phyloP scores from a whole-genome alignment of 768 basidiomycete genomes.

The Mycena polygramma region DNA sequence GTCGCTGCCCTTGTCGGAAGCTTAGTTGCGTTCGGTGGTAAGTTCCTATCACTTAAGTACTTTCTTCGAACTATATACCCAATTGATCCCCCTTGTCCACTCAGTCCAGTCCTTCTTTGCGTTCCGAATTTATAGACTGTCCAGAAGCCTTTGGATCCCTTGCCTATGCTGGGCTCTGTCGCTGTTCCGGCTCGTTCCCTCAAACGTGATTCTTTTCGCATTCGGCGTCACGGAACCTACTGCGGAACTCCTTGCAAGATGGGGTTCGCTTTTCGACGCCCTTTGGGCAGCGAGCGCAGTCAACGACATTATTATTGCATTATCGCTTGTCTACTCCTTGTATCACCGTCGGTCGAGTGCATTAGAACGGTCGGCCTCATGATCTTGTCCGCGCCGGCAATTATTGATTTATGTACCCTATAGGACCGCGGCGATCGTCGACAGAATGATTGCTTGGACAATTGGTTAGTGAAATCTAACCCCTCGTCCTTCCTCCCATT shows the following conservation, averaged over 20 bases:
- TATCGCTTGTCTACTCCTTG: constrained; percentile 6
- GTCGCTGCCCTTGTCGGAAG: not conserved
- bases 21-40: not conserved
- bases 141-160: constrained; percentile 1
- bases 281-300: constrained; percentile 10
- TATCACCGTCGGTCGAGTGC: not conserved
- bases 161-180: no score
- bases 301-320: constrained; percentile 18
- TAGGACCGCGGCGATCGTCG: constrained; percentile 10
- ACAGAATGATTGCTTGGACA: constrained; percentile 18
- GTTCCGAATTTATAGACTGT: constrained; percentile 9
- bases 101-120: constrained; percentile 25
- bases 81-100: no score
- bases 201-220: not conserved
- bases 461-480: constrained; percentile 7
- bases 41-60: not conserved
- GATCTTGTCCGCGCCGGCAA: not conserved
- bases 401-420: not conserved
- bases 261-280: constrained; percentile 1
- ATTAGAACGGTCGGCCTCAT: not conserved
- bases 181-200: constrained; percentile 1
- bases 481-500: not conserved
- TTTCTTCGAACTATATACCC: no score
- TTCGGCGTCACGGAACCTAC: not conserved
- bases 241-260: not conserved